phyloP scores from a whole-genome alignment of 2,329 filamentous ascomycete species.

The Pseudogymnoascus sp. region DNA sequence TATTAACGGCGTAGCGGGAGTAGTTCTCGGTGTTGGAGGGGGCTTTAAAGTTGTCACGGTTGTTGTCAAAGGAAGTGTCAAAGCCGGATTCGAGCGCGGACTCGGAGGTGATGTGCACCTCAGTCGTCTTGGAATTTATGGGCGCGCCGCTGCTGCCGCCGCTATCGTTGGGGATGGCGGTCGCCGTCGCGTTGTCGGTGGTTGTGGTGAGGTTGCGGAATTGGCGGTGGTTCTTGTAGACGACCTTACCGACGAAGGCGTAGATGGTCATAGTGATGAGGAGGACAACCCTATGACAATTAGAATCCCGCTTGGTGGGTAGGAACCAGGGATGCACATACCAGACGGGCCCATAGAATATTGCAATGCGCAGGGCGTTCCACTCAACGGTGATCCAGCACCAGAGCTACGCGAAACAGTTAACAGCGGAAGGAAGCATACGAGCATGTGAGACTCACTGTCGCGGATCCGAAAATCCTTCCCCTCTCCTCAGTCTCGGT shows the following conservation, averaged over 20 bases:
- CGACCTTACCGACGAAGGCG: constrained; percentile 52
- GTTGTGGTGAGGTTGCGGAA: constrained; percentile 43
- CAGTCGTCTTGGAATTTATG: constrained; percentile 42
- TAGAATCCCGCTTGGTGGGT: constrained; percentile 15
- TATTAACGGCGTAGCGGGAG: constrained; percentile 13
- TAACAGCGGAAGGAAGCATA: constrained; percentile 25
- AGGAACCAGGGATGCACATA: constrained; percentile 26
- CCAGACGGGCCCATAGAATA: constrained; percentile 68
- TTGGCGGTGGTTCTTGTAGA: constrained; percentile 57
- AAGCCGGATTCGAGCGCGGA: constrained; percentile 25
- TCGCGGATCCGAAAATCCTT: constrained; percentile 31
- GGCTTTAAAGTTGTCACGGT: neutral
- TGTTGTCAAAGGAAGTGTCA: constrained; percentile 9
- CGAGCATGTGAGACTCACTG: constrained; percentile 29
- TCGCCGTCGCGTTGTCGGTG: constrained; percentile 35
- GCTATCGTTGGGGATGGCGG: neutral
- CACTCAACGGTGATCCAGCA: constrained; percentile 65
- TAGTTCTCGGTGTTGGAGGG: constrained; percentile 6
- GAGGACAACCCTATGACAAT: constrained; percentile 44
- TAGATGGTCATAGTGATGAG: constrained; percentile 56
- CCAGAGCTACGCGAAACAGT: constrained; percentile 58
- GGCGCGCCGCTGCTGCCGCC: neutral
- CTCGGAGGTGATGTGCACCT: constrained; percentile 52
- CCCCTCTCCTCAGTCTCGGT: constrained; percentile 30
- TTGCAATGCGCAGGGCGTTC: constrained; percentile 63